These are phyloP conservation scores for Laetiporus sulphureus DNA, from an alignment of 1,284 basidiomycete genomes.

Conservation along the genomic window DNA sequence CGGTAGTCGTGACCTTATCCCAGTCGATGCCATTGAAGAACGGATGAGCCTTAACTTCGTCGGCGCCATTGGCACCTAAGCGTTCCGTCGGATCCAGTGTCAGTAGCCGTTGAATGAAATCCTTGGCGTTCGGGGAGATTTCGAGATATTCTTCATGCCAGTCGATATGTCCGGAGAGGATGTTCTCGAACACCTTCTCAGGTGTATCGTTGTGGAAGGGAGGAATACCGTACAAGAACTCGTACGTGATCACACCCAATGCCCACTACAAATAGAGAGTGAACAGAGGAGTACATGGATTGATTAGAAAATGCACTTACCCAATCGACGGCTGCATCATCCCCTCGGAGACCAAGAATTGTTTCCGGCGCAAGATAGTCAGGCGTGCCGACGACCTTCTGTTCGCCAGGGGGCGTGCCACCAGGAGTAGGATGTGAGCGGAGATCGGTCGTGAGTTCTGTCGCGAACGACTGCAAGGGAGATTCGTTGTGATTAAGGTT, in stretches of 20 bases:
- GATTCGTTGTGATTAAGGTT: conserved; percentile 53
- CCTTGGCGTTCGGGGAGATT: conserved; percentile 79
- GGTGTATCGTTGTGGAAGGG: conserved; percentile 98
- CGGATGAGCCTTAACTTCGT: conserved; percentile 90
- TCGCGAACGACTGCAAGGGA: conserved; percentile 76
- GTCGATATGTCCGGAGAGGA: conserved; percentile 91
- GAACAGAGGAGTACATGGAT: conserved; percentile 1
- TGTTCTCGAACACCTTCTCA: conserved; percentile 98
- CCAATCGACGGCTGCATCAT: conserved; percentile 97
- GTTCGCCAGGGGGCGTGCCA: conserved; percentile 73
- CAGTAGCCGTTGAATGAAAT: conserved; percentile 90
- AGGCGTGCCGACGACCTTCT: conserved; percentile 94
- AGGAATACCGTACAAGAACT: conserved; percentile 95
- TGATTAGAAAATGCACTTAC: conserved; percentile 36
- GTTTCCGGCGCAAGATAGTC: conserved; percentile 97
- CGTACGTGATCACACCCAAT: conserved; percentile 95
- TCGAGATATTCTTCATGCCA: conserved; percentile 96
- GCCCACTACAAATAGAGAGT: conserved; percentile 66
- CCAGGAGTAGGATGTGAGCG: conserved; percentile 55
- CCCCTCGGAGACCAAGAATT: conserved; percentile 91
- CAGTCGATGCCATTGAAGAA: conserved; percentile 92
- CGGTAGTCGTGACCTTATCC: conserved; percentile 82
- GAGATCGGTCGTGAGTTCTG: conserved; percentile 75
- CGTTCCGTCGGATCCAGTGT: conserved; percentile 76
- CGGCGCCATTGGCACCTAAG: conserved; percentile 83